A percentile compares a stretch with the other conserved stretches of the same genome.
phyloP scores from a whole-genome alignment of 805 yeast species.

The Nakazawaea wickerhamii region DNA sequence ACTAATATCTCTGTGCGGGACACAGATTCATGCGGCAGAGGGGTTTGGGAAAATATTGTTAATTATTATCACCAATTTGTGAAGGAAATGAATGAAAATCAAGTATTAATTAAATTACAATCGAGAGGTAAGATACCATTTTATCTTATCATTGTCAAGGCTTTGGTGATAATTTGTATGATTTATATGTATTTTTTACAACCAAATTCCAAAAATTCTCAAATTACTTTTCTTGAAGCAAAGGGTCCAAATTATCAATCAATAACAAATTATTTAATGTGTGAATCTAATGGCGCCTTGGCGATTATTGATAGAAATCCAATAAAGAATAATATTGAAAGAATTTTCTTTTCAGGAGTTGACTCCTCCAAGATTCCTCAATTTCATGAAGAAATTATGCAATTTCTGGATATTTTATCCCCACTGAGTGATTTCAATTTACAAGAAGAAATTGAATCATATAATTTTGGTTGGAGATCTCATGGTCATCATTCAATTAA shows the following conservation, averaged over 20 bases:
- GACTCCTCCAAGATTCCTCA: background rate
- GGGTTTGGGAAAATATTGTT: too few species aligned
- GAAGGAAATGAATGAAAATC: too few species aligned
- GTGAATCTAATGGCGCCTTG: background rate
- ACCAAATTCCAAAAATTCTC: too few species aligned
- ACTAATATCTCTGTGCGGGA: too few species aligned
- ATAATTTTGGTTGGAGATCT: background rate
- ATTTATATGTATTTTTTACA: too few species aligned
- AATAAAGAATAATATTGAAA: background rate
- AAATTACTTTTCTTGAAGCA: background rate
- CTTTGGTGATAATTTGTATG: too few species aligned
- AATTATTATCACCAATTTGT: too few species aligned
- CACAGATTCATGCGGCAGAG: too few species aligned
- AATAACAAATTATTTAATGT: conserved; percentile 1
- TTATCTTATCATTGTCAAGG: too few species aligned
- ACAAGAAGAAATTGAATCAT: background rate
- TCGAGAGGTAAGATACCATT: too few species aligned
- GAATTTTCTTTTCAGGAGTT: conserved; percentile 1
- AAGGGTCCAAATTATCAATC: background rate
- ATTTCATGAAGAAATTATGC: background rate
- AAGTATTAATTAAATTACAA: too few species aligned
- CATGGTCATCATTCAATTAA: background rate
- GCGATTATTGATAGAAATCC: conserved; percentile 4
- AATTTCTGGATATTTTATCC: background rate
- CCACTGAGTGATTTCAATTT: background rate